phyloP scores from a whole-genome alignment of 306 rosid genomes.

The Myrica gale region DNA sequence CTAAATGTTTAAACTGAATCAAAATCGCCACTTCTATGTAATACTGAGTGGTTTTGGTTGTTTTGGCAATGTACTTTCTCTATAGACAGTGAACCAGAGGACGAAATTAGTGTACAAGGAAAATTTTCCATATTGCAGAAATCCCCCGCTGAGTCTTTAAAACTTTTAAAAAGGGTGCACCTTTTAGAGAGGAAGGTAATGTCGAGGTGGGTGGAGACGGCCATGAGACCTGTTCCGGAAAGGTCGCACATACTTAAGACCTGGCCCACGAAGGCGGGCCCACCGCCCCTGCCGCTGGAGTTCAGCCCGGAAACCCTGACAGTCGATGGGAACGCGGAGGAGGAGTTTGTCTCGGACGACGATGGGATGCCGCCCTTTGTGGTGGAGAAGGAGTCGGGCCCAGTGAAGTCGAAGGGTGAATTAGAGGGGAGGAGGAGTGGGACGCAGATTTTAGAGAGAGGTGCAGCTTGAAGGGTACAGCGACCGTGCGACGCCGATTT shows the following conservation, averaged over 20 bases:
- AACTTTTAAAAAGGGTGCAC: slow-evolving; percentile 26
- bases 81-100: no score
- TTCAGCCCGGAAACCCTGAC: slow-evolving; percentile 47
- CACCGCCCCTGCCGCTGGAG: slow-evolving; percentile 44
- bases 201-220: slow-evolving; percentile 66
- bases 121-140: not conserved
- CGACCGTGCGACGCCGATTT: slow-evolving; percentile 24
- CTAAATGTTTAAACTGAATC: no score
- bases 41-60: no score
- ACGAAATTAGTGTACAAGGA: not conserved
- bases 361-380: slow-evolving; percentile 12
- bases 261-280: slow-evolving; percentile 97
- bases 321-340: slow-evolving; percentile 46
- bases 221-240: slow-evolving; percentile 95
- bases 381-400: not conserved
- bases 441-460: slow-evolving; percentile 32
- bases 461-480: not conserved
- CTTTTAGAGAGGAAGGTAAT: slow-evolving; percentile 82
- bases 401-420: slow-evolving; percentile 18
- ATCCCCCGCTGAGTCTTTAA: not conserved
- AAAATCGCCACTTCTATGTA: no score
- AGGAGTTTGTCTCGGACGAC: slow-evolving; percentile 34
- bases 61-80: no score
- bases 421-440: slow-evolving; percentile 41
- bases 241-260: slow-evolving; percentile 97